phyloP scores from a whole-genome alignment of 805 yeast genomes.

The Candida ipomoeae region DNA sequence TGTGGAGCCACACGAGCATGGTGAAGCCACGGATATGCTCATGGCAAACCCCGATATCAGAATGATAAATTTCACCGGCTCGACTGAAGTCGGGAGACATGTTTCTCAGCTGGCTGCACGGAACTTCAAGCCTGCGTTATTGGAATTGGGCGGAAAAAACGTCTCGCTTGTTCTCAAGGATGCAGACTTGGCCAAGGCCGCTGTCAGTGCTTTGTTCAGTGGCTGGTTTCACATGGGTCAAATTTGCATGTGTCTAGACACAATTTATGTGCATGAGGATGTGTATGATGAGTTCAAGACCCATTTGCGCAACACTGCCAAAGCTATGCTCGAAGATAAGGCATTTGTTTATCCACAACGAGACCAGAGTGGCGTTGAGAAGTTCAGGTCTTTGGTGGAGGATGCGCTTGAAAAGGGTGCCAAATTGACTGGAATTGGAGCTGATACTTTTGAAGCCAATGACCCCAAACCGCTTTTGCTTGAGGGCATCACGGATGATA shows the following conservation, averaged over 20 bases:
- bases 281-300: slow-evolving; percentile 28
- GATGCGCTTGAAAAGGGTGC: slow-evolving; percentile 42
- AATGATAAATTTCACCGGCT: slow-evolving; percentile 46
- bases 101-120: slow-evolving; percentile 36
- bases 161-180: slow-evolving; percentile 30
- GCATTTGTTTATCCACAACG: slow-evolving; percentile 29
- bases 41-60: slow-evolving; percentile 25
- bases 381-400: slow-evolving; percentile 23
- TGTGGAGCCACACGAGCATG: slow-evolving; percentile 23
- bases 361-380: slow-evolving; percentile 19
- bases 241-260: slow-evolving; percentile 46
- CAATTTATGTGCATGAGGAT: slow-evolving; percentile 31
- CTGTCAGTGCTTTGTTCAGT: slow-evolving; percentile 25
- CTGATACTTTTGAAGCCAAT: background rate
- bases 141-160: slow-evolving; percentile 48
- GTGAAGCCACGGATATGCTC: slow-evolving; percentile 21
- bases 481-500: slow-evolving; percentile 24
- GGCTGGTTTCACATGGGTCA: slow-evolving; percentile 46
- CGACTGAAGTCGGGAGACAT: slow-evolving; percentile 35
- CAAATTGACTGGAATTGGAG: slow-evolving; percentile 6
- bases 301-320: slow-evolving; percentile 17
- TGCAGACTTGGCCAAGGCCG: slow-evolving; percentile 31
- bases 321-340: slow-evolving; percentile 12
- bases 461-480: slow-evolving; percentile 29
- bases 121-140: slow-evolving; percentile 36